A percentile compares a stretch with the other conserved stretches of the same genome.
Conservation (phyloP, 2,329 filamentous ascomycete species). For the Clathrospora elynae region DNA sequence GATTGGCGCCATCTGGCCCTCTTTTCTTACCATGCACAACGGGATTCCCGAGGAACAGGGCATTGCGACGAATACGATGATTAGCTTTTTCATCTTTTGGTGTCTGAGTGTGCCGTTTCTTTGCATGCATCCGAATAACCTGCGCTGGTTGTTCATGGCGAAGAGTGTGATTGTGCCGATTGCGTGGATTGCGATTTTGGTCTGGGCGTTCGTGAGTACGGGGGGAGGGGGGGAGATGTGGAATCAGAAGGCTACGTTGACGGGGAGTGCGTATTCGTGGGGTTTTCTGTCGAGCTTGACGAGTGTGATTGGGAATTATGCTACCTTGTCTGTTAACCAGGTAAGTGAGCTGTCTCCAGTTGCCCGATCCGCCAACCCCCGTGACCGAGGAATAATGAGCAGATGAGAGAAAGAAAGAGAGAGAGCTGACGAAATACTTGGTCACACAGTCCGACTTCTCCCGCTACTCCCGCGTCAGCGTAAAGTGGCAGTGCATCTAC, state of each 20-base stretch:
- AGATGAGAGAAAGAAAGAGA: not conserved
- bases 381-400: too few relatives aligned
- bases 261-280: constrained; percentile 60
- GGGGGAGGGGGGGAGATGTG: constrained; percentile 59
- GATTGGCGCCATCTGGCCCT: constrained; percentile 63
- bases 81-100: constrained; percentile 65
- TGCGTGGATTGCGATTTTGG: constrained; percentile 66
- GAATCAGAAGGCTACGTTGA: constrained; percentile 52
- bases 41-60: constrained; percentile 57
- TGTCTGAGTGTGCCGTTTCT: constrained; percentile 60
- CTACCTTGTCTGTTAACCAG: constrained; percentile 59
- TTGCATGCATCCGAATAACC: constrained; percentile 60
- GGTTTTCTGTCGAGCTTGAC: constrained; percentile 58
- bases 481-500: constrained; percentile 58
- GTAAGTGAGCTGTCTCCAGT: constrained; percentile 22
- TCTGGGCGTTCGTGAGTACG: constrained; percentile 64
- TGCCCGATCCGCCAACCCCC: too few relatives aligned
- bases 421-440: constrained; percentile 19
- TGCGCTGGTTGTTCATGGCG: constrained; percentile 60
- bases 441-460: constrained; percentile 60
- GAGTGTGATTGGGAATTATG: constrained; percentile 57
- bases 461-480: constrained; percentile 55
- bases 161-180: constrained; percentile 58
- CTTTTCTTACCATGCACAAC: constrained; percentile 60
- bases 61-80: constrained; percentile 62